phyloP scores from a whole-genome alignment of 2,329 filamentous ascomycete genomes.

The Pestalotiopsis sp. region DNA sequence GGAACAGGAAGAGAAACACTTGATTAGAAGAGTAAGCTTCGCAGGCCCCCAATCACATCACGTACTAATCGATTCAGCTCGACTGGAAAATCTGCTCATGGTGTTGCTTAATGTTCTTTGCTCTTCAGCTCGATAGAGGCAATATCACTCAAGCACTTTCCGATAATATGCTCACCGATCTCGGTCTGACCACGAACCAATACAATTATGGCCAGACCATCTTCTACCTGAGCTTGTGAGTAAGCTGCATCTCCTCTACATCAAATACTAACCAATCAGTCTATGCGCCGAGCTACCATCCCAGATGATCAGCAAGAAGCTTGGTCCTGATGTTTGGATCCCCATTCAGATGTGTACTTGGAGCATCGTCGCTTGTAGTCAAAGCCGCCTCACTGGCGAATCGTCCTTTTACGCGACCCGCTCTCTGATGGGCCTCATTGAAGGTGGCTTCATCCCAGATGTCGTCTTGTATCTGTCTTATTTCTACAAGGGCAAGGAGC shows the following conservation, averaged over 20 bases:
- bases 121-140: constrained; percentile 51
- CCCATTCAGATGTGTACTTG: constrained; percentile 38
- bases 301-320: constrained; percentile 26
- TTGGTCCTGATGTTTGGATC: constrained; percentile 30
- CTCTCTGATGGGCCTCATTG: constrained; percentile 33
- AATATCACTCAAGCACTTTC: constrained; percentile 42
- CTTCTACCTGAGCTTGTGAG: constrained; percentile 18
- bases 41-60: background rate
- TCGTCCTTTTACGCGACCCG: constrained; percentile 32
- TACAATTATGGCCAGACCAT: constrained; percentile 17
- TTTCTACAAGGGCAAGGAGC: constrained; percentile 12
- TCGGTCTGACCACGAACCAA: constrained; percentile 34
- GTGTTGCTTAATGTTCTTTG: constrained; percentile 57
- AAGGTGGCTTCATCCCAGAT: constrained; percentile 39
- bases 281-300: constrained; percentile 25
- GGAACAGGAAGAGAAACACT: constrained; percentile 14
- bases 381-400: constrained; percentile 31
- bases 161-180: constrained; percentile 34
- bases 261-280: background rate
- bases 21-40: constrained; percentile 14
- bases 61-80: constrained; percentile 24
- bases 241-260: background rate
- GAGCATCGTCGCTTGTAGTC: constrained; percentile 34
- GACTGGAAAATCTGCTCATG: constrained; percentile 53
- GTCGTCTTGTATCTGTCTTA: constrained; percentile 32